Conservation (phyloP, 345 rosid genomes). For the Sisymbrium altissimum region DNA sequence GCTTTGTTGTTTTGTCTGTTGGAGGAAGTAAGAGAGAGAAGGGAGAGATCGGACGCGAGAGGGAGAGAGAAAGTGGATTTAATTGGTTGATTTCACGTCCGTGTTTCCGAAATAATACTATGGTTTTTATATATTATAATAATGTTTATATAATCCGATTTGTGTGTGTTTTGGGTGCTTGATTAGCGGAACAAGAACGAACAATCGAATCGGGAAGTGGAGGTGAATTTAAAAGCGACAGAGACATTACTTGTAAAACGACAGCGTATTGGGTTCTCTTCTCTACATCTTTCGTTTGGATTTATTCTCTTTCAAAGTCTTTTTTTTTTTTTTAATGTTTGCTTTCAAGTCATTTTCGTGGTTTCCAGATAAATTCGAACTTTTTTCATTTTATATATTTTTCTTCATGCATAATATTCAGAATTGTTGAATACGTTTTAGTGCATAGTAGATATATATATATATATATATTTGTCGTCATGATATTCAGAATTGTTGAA, state of each 20-base stretch:
- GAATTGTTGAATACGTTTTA: not conserved
- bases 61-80: slow-evolving; percentile 31
- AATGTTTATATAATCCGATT: not conserved
- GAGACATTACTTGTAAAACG: slow-evolving; percentile 9
- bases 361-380: slow-evolving; percentile 7
- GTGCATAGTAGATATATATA: too few species aligned
- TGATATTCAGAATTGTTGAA: not conserved
- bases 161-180: not conserved
- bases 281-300: not conserved
- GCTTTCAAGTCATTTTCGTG: slow-evolving; percentile 5
- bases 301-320: not conserved
- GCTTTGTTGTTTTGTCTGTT: slow-evolving; percentile 9
- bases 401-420: not conserved
- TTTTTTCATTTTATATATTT: not conserved
- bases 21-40: slow-evolving; percentile 5
- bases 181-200: slow-evolving; percentile 22
- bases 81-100: slow-evolving; percentile 38
- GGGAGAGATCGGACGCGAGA: slow-evolving; percentile 35
- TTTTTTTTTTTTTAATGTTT: not conserved
- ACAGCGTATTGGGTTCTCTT: slow-evolving; percentile 21
- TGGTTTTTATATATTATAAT: not conserved
- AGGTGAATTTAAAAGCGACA: slow-evolving; percentile 1
- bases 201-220: slow-evolving; percentile 3
- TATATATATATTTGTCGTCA: not conserved
- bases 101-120: not conserved